These are phyloP conservation scores for Vitis cinerea DNA, from an alignment of 164 flowering plant genomes.

Conservation along the genomic window DNA sequence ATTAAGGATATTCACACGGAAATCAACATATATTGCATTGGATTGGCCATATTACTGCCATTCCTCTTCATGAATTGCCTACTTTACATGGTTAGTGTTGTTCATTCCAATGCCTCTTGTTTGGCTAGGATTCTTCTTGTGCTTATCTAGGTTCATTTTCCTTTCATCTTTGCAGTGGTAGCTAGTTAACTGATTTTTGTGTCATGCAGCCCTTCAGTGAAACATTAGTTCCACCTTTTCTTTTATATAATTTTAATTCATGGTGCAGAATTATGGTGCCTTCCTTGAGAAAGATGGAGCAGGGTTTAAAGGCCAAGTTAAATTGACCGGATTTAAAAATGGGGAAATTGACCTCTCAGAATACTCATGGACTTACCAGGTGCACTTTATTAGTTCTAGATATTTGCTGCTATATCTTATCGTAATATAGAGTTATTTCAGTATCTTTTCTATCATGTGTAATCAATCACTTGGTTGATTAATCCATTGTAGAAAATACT, in stretches of 20 bases:
- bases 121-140: neutral
- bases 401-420: neutral
- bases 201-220: neutral
- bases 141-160: neutral
- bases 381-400: constrained; percentile 11
- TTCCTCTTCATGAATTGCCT: too few species aligned
- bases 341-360: constrained; percentile 69
- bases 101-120: too few species aligned
- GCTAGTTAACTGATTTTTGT: neutral
- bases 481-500: too few species aligned
- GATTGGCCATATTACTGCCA: too few species aligned
- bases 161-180: too few species aligned
- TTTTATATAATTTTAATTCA: constrained; percentile 10
- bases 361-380: constrained; percentile 83
- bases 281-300: constrained; percentile 92
- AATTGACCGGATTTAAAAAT: constrained; percentile 56
- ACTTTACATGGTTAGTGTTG: too few species aligned
- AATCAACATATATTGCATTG: too few species aligned
- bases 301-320: constrained; percentile 72
- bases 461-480: neutral
- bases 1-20: too few species aligned
- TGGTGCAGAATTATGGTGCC: constrained; percentile 84
- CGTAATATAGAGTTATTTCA: neutral
- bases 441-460: neutral
- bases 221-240: neutral